These are phyloP conservation scores for Rhodofomes roseus DNA, from an alignment of 1,284 basidiomycete genomes.

Conservation along the genomic window DNA sequence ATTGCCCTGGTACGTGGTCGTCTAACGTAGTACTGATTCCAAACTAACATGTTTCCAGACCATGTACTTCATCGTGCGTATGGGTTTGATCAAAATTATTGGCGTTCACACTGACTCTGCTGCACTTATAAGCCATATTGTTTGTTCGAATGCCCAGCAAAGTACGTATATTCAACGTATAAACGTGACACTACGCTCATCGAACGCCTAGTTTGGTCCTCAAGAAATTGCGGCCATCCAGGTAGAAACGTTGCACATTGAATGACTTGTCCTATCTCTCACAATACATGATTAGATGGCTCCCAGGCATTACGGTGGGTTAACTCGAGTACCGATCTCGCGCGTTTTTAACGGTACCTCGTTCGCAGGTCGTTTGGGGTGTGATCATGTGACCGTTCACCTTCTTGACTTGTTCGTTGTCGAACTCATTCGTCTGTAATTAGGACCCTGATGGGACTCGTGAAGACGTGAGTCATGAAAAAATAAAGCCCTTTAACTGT, in stretches of 20 bases:
- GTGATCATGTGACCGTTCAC: conserved; percentile 18
- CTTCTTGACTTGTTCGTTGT: conserved; percentile 22
- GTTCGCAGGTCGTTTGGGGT: conserved; percentile 25
- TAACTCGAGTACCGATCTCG: too few species aligned
- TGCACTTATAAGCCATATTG: conserved; percentile 46
- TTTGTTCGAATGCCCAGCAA: conserved; percentile 57
- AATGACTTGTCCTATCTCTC: too few species aligned
- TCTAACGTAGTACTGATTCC: background rate
- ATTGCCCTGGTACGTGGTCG: conserved; percentile 49
- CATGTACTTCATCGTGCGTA: conserved; percentile 64
- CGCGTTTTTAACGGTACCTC: too few species aligned
- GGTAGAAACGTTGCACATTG: too few species aligned
- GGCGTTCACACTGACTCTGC: background rate
- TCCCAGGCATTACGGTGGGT: conserved; percentile 28
- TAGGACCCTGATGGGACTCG: conserved; percentile 65
- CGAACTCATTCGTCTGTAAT: background rate
- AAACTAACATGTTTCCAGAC: conserved; percentile 38
- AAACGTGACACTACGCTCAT: background rate
- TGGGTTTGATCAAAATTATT: background rate
- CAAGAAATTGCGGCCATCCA: conserved; percentile 32
- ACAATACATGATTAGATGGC: conserved; percentile 20
- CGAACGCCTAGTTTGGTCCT: conserved; percentile 23
- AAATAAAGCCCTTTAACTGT: background rate
- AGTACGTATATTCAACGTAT: conserved; percentile 33
- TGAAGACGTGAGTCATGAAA: conserved; percentile 44